phyloP scores from a whole-genome alignment of 768 basidiomycete species.

The Tricholoma sp. region DNA sequence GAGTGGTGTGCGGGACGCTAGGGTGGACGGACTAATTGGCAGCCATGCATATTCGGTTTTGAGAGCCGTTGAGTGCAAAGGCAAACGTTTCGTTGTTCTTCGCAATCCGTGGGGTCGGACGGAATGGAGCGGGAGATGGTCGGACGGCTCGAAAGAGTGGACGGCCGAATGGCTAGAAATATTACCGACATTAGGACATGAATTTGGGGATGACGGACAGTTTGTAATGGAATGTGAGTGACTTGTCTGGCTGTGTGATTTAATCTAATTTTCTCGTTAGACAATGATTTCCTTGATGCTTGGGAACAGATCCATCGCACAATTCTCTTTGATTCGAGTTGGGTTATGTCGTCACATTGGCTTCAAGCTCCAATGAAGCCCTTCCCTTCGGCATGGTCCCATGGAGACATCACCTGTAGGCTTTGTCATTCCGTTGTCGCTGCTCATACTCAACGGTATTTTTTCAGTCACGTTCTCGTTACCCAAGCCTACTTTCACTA shows the following conservation, averaged over 20 bases:
- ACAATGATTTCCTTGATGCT: conserved; percentile 40
- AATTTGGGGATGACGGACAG: conserved; percentile 37
- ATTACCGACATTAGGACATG: conserved; percentile 28
- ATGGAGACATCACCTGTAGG: conserved; percentile 52
- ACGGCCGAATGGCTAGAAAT: conserved; percentile 34
- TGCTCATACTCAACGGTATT: neutral
- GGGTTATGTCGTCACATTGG: conserved; percentile 51
- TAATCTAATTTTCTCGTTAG: conserved; percentile 18
- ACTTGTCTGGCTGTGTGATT: neutral
- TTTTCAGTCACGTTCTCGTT: conserved; percentile 41
- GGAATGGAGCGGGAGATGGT: conserved; percentile 40
- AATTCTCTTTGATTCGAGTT: conserved; percentile 42
- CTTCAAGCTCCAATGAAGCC: conserved; percentile 37
- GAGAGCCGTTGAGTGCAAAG: conserved; percentile 33
- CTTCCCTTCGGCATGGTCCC: conserved; percentile 44
- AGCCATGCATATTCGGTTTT: conserved; percentile 41
- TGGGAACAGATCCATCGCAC: conserved; percentile 48
- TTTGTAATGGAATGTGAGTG: conserved; percentile 39
- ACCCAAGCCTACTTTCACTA: conserved; percentile 31
- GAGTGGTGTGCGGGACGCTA: conserved; percentile 19
- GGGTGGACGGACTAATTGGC: conserved; percentile 28
- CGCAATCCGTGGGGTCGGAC: conserved; percentile 40
- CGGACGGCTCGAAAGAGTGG: conserved; percentile 40
- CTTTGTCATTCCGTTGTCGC: neutral
- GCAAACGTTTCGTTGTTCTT: conserved; percentile 38